Base-by-base conservation (phyloP, 768 basidiomycete species). In the Boletus tomentosulus region DNA sequence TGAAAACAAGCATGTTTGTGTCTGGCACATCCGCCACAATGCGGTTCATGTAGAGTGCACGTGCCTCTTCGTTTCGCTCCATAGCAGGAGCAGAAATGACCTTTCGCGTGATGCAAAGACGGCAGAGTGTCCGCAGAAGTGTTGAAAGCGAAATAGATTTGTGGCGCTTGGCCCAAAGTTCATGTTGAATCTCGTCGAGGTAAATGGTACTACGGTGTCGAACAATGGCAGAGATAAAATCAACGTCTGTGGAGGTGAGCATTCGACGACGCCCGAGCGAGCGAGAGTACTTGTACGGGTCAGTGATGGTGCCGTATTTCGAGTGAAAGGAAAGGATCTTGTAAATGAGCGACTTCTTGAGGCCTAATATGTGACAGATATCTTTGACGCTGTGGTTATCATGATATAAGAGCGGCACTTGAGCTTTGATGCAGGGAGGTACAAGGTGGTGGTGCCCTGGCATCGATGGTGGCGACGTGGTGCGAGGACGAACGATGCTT, bases 1-100 rank as follows among this genome's bases (percentile, higher is more conserved):
- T 28, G 38, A 65, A 68, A 25, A 68, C 30, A 1, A 68, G 55
- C 64, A 63, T 65, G 13, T 57, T 33, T 15, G 28, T 7, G 6
- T 28, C 28, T 28, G 28, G 28, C 3, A 3, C 3, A 27, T 27
- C 25, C 25, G 5, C 25, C 5, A 5, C 25, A 27, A 27, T 27
- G 25, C 25, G 5, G 25, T 27, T 27, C 25, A 27, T 27, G 25
- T 27, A 27, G 25, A 27, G 25, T 27, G 25, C 25, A 5, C 25
- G 25, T 5, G 5, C 25, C 25, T 27, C 25, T 27, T 27, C 25
- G 5, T 27, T 27, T 27, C 3, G 25, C 25, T 27, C 25, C 25
- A 27, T 27, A 33, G 31, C 31, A 33, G 11, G 31, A 33, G 31
- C 25, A 27, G 31, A 9, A 33, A 33, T 33, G 8, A 62, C 22